Conservation (phyloP, 352 stramenopile species). For the Phytophthora quininea region DNA sequence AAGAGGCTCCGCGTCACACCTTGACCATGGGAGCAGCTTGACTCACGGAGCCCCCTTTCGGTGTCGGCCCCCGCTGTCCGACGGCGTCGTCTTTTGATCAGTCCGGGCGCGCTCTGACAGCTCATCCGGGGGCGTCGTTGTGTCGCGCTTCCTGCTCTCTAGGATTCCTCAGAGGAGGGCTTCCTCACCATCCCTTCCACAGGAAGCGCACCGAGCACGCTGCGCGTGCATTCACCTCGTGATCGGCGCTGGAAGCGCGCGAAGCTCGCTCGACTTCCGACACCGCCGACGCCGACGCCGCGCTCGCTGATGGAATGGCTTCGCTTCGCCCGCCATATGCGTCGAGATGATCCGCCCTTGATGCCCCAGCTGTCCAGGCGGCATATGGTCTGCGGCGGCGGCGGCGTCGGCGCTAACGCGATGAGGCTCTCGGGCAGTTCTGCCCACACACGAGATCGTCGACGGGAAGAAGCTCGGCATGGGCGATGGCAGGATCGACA, state of each 20-base stretch:
- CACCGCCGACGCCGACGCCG: background rate
- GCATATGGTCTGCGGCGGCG: conserved; percentile 27
- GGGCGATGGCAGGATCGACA: conserved; percentile 20
- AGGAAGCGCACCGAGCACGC: no score
- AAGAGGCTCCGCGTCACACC: background rate
- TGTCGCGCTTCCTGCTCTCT: background rate
- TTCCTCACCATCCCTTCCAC: no score
- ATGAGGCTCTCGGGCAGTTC: conserved; percentile 18
- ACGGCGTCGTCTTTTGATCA: background rate
- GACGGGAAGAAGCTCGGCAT: conserved; percentile 4
- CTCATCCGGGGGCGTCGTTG: no score
- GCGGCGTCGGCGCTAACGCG: conserved; percentile 28
- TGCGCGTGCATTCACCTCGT: no score
- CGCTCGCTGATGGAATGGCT: conserved; percentile 12
- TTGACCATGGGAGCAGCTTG: background rate
- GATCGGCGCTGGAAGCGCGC: no score
- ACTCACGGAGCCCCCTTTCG: background rate
- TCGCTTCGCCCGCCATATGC: conserved; percentile 33
- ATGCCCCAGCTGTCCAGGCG: conserved; percentile 31
- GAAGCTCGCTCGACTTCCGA: no score
- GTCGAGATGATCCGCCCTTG: conserved; percentile 39
- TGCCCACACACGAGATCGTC: background rate
- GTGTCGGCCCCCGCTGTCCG: background rate
- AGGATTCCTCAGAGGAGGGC: no score
- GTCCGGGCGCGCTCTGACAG: no score